Evolutionary conservation across 768 basidiomycete genomes (phyloP).

Genomic region (Lentinula sp.): DNA sequence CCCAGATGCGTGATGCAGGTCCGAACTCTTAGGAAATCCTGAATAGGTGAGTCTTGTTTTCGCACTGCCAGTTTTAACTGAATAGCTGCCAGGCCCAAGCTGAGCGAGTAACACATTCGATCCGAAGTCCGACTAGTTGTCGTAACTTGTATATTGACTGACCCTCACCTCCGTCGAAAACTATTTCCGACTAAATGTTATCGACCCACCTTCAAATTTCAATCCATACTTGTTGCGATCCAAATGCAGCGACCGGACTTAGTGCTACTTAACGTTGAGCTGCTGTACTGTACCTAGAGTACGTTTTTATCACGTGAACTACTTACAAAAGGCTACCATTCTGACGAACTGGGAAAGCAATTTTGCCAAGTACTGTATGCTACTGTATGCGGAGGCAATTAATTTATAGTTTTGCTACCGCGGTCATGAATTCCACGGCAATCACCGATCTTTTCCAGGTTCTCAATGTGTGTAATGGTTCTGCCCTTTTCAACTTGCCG

Average conservation of each 20-base stretch:
- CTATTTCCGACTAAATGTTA: neutral
- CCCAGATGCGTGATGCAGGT: neutral
- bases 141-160: too few relatives aligned
- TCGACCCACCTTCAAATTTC: too few relatives aligned
- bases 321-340: neutral
- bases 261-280: neutral
- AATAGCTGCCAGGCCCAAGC: too few relatives aligned
- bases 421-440: neutral
- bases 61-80: too few relatives aligned
- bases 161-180: neutral
- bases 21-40: neutral
- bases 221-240: too few relatives aligned
- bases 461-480: neutral
- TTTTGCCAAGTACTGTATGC: neutral
- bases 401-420: neutral
- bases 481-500: neutral
- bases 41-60: neutral
- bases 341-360: neutral
- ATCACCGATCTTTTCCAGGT: slow-evolving; percentile 1
- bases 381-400: neutral
- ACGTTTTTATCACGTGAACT: neutral
- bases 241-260: too few relatives aligned
- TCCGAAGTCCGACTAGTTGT: neutral
- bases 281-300: neutral
- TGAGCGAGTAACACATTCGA: neutral